Conservation (phyloP, 495 filamentous ascomycete species). For the Penicillium macrosclerotiorum region DNA sequence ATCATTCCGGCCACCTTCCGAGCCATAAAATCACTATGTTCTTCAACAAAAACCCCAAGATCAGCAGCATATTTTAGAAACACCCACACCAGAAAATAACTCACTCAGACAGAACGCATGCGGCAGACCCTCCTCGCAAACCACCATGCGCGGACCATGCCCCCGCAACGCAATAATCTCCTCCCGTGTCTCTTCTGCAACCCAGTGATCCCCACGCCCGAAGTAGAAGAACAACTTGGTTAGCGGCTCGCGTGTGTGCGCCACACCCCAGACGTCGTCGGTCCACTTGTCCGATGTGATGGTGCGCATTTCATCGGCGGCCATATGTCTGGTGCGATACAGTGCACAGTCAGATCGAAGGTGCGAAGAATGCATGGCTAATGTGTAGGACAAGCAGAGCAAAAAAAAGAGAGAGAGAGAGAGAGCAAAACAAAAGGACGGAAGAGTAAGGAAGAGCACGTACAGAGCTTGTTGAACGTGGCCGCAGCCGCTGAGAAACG, state of each 20-base stretch:
- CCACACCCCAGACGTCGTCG: slow-evolving; percentile 72
- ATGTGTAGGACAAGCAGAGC: too few relatives aligned
- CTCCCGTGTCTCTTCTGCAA: slow-evolving; percentile 71
- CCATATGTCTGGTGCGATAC: slow-evolving; percentile 57
- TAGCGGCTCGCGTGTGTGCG: slow-evolving; percentile 41
- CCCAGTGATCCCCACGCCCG: slow-evolving; percentile 76
- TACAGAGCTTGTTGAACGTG: slow-evolving; percentile 72
- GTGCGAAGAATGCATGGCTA: neutral
- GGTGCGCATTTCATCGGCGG: slow-evolving; percentile 68
- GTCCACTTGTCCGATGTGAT: slow-evolving; percentile 80
- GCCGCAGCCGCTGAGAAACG: slow-evolving; percentile 59
- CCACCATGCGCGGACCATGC: slow-evolving; percentile 60
- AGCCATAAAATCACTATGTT: slow-evolving; percentile 63
- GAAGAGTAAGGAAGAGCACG: slow-evolving; percentile 15
- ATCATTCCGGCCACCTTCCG: slow-evolving; percentile 64
- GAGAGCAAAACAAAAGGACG: neutral
- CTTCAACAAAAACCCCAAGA: slow-evolving; percentile 37
- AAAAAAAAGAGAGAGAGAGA: neutral
- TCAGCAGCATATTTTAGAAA: slow-evolving; percentile 3
- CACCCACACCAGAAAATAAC: slow-evolving; percentile 24
- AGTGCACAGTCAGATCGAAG: neutral
- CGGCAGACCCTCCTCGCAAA: slow-evolving; percentile 70
- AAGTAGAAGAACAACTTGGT: slow-evolving; percentile 77
- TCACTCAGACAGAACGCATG: slow-evolving; percentile 82
- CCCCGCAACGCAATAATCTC: slow-evolving; percentile 61